A percentile compares a stretch with the other conserved stretches of the same genome.
These are phyloP conservation scores for Solidago caesia DNA, from an alignment of 129 eudicot species.

Conservation along the genomic window DNA sequence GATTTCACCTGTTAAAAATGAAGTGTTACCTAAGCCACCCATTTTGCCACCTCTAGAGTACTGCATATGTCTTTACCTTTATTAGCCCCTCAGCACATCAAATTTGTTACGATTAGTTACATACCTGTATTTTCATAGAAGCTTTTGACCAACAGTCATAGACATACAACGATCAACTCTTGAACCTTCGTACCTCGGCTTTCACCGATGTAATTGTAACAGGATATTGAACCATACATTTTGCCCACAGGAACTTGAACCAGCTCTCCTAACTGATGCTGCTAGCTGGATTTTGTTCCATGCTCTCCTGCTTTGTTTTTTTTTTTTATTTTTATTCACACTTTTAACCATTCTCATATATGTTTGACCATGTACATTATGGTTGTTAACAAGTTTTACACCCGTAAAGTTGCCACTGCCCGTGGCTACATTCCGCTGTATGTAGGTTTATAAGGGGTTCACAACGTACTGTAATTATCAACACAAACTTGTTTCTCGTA, in stretches of 20 bases:
- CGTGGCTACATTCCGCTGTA: constrained; percentile 22
- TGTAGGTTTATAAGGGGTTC: constrained; percentile 9
- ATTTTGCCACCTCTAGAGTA: too few relatives aligned
- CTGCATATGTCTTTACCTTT: too few relatives aligned
- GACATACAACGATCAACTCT: too few relatives aligned
- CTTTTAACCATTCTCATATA: constrained; percentile 32
- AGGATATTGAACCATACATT: not conserved
- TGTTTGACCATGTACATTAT: constrained; percentile 35
- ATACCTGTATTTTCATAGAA: too few relatives aligned
- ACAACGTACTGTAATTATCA: constrained; percentile 32
- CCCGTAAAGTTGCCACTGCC: constrained; percentile 21
- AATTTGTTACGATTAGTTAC: too few relatives aligned
- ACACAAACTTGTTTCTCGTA: constrained; percentile 4
- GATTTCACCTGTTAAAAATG: too few relatives aligned
- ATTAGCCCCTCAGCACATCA: too few relatives aligned
- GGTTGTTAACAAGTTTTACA: constrained; percentile 33
- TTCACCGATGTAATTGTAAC: not conserved
- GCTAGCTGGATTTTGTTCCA: constrained; percentile 32
- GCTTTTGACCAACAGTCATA: too few relatives aligned
- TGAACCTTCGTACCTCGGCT: too few relatives aligned
- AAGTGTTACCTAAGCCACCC: too few relatives aligned
- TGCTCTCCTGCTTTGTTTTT: constrained; percentile 24
- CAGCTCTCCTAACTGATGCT: constrained; percentile 36
- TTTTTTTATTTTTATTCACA: not conserved
- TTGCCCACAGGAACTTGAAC: constrained; percentile 30